Conservation (phyloP, 192 early-diverging fungal genomes). For the Backusella luteola region DNA sequence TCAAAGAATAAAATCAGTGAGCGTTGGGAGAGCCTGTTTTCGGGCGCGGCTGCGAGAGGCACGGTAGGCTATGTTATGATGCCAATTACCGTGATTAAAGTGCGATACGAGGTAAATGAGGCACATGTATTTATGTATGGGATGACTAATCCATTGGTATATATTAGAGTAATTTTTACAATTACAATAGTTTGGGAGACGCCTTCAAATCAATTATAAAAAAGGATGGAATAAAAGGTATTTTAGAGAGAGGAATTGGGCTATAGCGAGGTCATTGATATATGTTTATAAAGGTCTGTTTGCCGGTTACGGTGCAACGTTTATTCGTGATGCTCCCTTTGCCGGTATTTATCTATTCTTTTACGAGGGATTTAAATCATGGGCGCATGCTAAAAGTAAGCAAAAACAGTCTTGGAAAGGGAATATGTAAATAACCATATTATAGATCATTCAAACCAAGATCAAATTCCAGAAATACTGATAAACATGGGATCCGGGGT, state of each 20-base stretch:
- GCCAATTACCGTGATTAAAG: conserved; percentile 90
- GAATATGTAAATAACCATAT: background rate
- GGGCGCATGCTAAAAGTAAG: conserved; percentile 36
- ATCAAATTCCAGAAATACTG: conserved; percentile 28
- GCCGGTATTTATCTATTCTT: conserved; percentile 90
- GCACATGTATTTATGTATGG: background rate
- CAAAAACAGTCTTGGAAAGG: background rate
- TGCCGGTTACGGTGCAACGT: conserved; percentile 82
- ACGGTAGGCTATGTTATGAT: conserved; percentile 84
- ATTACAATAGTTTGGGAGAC: conserved; percentile 67
- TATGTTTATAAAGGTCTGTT: conserved; percentile 62
- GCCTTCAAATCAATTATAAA: conserved; percentile 68
- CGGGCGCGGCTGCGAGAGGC: conserved; percentile 66
- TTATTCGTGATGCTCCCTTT: conserved; percentile 84
- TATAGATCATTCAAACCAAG: conserved; percentile 5
- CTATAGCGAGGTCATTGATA: background rate
- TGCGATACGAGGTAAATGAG: conserved; percentile 73
- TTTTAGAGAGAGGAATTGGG: background rate
- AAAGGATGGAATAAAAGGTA: conserved; percentile 64
- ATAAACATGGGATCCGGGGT: conserved; percentile 45
- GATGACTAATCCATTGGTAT: too few species aligned
- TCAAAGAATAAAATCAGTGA: background rate
- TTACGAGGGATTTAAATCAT: conserved; percentile 79
- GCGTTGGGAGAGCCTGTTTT: conserved; percentile 61
- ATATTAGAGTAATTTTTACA: conserved; percentile 72